Evolutionary conservation across 345 rosid genomes (phyloP).

Genomic region (Citrus hindsii): DNA sequence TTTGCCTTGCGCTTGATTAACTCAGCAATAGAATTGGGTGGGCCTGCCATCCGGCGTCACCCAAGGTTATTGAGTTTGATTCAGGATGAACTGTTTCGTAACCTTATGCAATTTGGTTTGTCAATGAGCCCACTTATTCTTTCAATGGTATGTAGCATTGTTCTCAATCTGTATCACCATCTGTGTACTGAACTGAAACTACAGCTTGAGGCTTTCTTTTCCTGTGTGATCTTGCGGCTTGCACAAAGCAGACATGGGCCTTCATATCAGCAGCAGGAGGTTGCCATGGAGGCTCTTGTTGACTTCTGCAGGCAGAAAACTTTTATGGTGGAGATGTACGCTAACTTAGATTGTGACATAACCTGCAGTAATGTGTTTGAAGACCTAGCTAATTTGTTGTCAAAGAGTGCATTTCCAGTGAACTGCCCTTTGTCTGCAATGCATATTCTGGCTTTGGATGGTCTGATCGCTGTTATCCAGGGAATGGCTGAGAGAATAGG

Average conservation of each 20-base stretch:
- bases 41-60: constrained; percentile 70
- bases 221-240: constrained; percentile 94
- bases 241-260: constrained; percentile 96
- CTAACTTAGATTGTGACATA: constrained; percentile 97
- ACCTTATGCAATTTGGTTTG: constrained; percentile 93
- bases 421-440: constrained; percentile 93
- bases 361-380: constrained; percentile 97
- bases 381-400: constrained; percentile 88
- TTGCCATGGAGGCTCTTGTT: constrained; percentile 99
- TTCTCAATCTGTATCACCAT: constrained; percentile 89
- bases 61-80: constrained; percentile 83
- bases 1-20: constrained; percentile 94
- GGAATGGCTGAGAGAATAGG: constrained; percentile 99
- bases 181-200: constrained; percentile 79
- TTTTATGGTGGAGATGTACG: constrained; percentile 99
- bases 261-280: constrained; percentile 97
- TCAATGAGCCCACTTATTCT: constrained; percentile 95
- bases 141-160: constrained; percentile 93
- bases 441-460: constrained; percentile 98
- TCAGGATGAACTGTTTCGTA: constrained; percentile 93
- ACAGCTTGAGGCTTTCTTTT: constrained; percentile 98
- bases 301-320: constrained; percentile 97
- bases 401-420: constrained; percentile 98
- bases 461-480: constrained; percentile 90
- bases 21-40: constrained; percentile 92